phyloP scores from a whole-genome alignment of 768 basidiomycete species.

The Collybiopsis confluens region DNA sequence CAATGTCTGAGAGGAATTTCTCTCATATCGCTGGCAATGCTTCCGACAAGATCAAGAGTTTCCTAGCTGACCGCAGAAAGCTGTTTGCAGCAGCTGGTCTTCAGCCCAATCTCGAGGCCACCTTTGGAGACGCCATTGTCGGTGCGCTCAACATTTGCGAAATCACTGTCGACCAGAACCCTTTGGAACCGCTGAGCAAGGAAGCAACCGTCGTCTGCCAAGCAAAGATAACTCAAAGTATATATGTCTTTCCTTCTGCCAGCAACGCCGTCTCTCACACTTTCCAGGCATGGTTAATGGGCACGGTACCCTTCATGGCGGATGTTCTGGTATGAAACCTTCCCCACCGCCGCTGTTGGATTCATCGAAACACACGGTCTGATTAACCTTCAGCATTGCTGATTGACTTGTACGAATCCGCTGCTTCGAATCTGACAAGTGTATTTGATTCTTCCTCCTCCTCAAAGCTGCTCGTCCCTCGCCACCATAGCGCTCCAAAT shows the following conservation, averaged over 20 bases:
- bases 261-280: too few species aligned
- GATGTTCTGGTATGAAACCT: constrained; percentile 21
- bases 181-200: not conserved
- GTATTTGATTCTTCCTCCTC: not conserved
- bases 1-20: not conserved
- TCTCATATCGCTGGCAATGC: constrained; percentile 7
- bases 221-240: not conserved
- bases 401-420: not conserved
- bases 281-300: constrained; percentile 32
- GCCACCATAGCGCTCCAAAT: constrained; percentile 5
- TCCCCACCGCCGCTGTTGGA: not conserved
- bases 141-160: not conserved
- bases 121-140: constrained; percentile 1
- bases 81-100: not conserved
- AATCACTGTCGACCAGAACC: not conserved
- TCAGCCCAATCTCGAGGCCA: not conserved
- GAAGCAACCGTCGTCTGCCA: constrained; percentile 3
- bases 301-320: constrained; percentile 18
- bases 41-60: constrained; percentile 4
- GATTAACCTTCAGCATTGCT: not conserved
- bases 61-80: not conserved
- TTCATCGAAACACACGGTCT: constrained; percentile 22
- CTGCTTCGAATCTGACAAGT: constrained; percentile 4
- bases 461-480: constrained; percentile 3
- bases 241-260: too few species aligned